Evolutionary conservation across 495 filamentous ascomycete species (phyloP), one percentile per base, ranked within the genome.

Genomic region (Hypoxylon cercidicola): DNA sequence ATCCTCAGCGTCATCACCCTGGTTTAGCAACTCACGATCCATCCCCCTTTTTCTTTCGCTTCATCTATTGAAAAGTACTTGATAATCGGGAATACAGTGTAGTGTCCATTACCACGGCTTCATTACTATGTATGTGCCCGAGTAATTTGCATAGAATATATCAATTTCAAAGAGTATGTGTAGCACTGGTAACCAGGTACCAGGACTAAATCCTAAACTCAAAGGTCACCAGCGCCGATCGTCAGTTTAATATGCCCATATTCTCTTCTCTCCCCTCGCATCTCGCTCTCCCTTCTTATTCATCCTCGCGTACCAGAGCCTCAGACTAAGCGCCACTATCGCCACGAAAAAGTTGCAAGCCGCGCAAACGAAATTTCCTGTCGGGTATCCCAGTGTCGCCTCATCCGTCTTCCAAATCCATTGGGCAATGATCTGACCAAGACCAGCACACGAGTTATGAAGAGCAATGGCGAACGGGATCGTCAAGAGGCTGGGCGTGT

Each of bases 341-440:
- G 60, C 50, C 1, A 64, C 60, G 34, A 69, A 46, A 44, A 69
- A 69, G 25, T 64, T 71, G 35, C 62, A 63, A n/a, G 75, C 80
- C 1, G 81, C 80, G 71, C 83, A 84, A 16, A 79, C 80, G 76
- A 81, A 84, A 32, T 85, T 81, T 0, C 82, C 84, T 0, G 84
- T 86, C 1, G 82, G 82, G 67, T 83, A 86, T 0, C 82, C 82
- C 9, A 43, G 69, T 25, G 73, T 72, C 28, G 73, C 78, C 52
- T 85, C 82, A 46, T 77, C 66, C 5, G 73, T 66, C 50, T 82
- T 83, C 66, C 84, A 86, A 50, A 86, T 84, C 82, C 82, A 86
- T 10, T 64, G 60, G 0, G 53, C 37, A 12, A 70, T 70, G 4
- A 70, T 64, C 50, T 67, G 63, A 0, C 63, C 68, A 19, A 66